Conservation (phyloP, 1,284 basidiomycete genomes). For the Pyrrhoderma noxium region DNA sequence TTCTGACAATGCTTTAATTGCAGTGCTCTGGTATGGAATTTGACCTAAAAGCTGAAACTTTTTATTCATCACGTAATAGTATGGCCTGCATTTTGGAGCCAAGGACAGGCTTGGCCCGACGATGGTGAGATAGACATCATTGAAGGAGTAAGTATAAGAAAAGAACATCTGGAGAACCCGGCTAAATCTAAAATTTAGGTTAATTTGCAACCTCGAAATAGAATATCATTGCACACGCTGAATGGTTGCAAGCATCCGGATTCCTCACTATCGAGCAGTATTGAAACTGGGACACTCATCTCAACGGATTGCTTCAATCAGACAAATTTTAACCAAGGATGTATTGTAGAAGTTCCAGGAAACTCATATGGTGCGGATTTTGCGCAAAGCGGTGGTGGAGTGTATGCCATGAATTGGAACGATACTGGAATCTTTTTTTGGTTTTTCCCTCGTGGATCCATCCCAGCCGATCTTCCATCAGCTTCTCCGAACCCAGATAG, state of each 20-base stretch:
- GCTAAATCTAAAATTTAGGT: constrained; percentile 16
- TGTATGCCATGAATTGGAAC: constrained; percentile 38
- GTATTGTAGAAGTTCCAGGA: constrained; percentile 34
- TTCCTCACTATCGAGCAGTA: constrained; percentile 11
- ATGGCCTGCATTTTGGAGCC: constrained; percentile 38
- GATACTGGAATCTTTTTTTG: constrained; percentile 36
- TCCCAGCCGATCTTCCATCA: constrained; percentile 16
- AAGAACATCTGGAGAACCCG: background rate
- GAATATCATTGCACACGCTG: constrained; percentile 30
- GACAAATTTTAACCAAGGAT: constrained; percentile 34
- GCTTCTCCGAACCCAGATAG: constrained; percentile 14
- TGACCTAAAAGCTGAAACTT: background rate
- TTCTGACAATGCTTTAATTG: background rate
- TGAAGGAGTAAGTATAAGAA: constrained; percentile 23
- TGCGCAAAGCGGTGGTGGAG: constrained; percentile 35
- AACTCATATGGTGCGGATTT: constrained; percentile 32
- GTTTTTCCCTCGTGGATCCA: constrained; percentile 29
- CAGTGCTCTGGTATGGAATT: constrained; percentile 13
- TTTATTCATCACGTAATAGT: constrained; percentile 1
- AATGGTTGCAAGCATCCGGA: constrained; percentile 25
- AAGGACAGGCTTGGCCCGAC: constrained; percentile 31
- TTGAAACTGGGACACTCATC: constrained; percentile 18
- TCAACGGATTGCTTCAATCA: constrained; percentile 26
- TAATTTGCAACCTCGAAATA: constrained; percentile 24
- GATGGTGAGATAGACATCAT: constrained; percentile 40